Conservation (phyloP, 352 stramenopile species). For the Phytophthora quininea region DNA sequence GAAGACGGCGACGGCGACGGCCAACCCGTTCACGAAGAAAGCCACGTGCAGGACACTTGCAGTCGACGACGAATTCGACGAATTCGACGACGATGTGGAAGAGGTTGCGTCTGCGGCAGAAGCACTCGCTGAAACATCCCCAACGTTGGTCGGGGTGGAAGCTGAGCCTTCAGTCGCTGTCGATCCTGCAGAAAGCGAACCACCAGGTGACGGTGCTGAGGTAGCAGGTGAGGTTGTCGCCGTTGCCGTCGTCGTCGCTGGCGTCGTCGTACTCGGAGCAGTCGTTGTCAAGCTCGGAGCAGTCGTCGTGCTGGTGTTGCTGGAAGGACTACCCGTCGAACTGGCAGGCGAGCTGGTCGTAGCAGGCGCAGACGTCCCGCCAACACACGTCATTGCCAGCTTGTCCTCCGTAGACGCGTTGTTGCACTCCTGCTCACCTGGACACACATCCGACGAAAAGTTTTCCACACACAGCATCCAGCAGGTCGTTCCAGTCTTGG, state of each 20-base stretch:
- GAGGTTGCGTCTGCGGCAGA: conserved; percentile 17
- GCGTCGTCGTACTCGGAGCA: conserved; percentile 6
- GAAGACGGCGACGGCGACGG: conserved; percentile 27
- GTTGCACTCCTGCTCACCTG: conserved; percentile 57
- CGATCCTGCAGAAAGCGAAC: conserved; percentile 32
- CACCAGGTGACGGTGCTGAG: conserved; percentile 9
- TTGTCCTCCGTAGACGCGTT: conserved; percentile 35
- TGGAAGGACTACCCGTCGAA: conserved; percentile 1
- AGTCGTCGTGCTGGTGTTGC: conserved; percentile 3
- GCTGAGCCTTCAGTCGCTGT: conserved; percentile 39
- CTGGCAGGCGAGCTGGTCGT: conserved; percentile 5
- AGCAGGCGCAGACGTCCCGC: conserved; percentile 26
- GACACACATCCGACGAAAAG: conserved; percentile 44
- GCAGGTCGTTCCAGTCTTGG: conserved; percentile 40
- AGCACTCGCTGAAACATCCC: conserved; percentile 19
- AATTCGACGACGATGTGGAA: conserved; percentile 13
- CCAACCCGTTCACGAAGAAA: conserved; percentile 27
- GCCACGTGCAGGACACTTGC: conserved; percentile 17
- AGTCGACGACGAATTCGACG: conserved; percentile 26
- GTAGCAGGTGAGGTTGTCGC: conserved; percentile 5
- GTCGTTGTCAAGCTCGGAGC: conserved; percentile 10
- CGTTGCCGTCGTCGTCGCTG: conserved; percentile 14
- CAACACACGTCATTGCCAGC: conserved; percentile 54
- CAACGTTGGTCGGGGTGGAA: conserved; percentile 26
- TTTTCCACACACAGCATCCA: conserved; percentile 73